These are phyloP conservation scores for Apiotrichum mycotoxinovorans DNA, from an alignment of 1,284 basidiomycete species.

Conservation along the genomic window DNA sequence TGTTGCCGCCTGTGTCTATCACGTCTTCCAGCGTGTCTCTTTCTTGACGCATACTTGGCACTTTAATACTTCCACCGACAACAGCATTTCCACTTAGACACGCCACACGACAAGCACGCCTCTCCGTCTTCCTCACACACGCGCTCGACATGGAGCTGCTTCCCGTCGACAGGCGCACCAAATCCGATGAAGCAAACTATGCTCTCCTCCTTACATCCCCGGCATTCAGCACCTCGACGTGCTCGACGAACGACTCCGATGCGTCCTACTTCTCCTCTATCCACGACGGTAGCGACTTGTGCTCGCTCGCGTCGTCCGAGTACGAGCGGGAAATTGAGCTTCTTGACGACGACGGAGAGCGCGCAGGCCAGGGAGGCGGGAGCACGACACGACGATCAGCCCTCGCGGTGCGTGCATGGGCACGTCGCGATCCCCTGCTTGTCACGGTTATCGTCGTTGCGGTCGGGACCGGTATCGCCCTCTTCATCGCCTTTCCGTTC, in stretches of 20 bases:
- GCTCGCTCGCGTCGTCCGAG: not conserved
- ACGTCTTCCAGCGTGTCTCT: too few relatives aligned
- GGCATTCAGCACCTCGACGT: not conserved
- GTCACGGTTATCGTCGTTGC: constrained; percentile 8
- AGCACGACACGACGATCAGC: not conserved
- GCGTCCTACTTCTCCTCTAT: not conserved
- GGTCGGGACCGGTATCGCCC: constrained; percentile 1
- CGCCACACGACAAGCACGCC: not conserved
- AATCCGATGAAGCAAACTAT: not conserved
- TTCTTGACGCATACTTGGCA: too few relatives aligned
- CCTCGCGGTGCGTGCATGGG: not conserved
- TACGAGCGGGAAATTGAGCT: not conserved
- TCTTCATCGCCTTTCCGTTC: constrained; percentile 32
- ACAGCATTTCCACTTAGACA: too few relatives aligned
- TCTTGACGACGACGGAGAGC: not conserved
- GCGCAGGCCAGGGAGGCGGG: not conserved
- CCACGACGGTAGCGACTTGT: not conserved
- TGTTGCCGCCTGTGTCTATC: too few relatives aligned
- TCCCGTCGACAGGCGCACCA: not conserved
- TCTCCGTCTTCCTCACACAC: not conserved
- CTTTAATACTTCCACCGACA: too few relatives aligned
- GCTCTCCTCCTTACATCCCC: not conserved
- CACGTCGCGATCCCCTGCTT: constrained; percentile 11
- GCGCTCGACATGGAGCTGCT: not conserved
- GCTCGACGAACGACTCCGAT: not conserved